Percentiles rank a stretch among this genome's conserved stretches.
Evolutionary conservation across 371 early-diverging fungal genomes (phyloP).

Genomic region (Mortierella sp.): DNA sequence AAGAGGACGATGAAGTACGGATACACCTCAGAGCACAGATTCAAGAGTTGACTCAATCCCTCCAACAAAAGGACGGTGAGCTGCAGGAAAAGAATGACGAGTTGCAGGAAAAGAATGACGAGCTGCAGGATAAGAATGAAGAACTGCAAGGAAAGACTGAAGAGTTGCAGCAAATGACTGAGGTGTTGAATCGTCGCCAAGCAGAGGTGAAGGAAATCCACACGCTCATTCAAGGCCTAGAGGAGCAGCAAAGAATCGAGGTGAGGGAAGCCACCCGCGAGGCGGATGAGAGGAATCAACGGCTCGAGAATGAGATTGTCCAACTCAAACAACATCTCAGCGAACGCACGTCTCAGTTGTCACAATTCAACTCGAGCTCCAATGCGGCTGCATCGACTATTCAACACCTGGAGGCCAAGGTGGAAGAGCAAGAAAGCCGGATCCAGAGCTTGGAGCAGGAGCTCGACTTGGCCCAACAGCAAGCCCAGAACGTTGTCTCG

Average conservation of each 20-base stretch:
- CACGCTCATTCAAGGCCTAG: constrained; percentile 9
- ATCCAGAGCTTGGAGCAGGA: constrained; percentile 36
- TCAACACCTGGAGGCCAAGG: constrained; percentile 15
- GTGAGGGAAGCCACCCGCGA: constrained; percentile 13
- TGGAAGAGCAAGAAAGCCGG: constrained; percentile 33
- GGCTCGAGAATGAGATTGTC: constrained; percentile 24
- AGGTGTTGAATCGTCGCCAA: constrained; percentile 12
- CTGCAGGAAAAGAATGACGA: constrained; percentile 26
- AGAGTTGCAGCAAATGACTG: constrained; percentile 11
- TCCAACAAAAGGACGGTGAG: constrained; percentile 5
- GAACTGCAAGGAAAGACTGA: constrained; percentile 4
- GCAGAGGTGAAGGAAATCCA: constrained; percentile 19
- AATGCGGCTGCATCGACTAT: constrained; percentile 14
- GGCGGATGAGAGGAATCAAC: constrained; percentile 12
- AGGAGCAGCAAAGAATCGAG: constrained; percentile 18
- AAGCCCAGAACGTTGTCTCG: constrained; percentile 23
- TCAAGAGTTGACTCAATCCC: no score
- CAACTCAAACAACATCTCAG: constrained; percentile 30
- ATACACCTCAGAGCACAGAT: neutral
- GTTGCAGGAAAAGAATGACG: constrained; percentile 4
- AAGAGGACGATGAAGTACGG: constrained; percentile 21
- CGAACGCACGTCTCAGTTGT: constrained; percentile 12
- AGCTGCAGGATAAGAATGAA: constrained; percentile 12
- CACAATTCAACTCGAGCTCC: constrained; percentile 16
- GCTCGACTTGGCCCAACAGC: constrained; percentile 18